A percentile compares a stretch with the other conserved stretches of the same genome.
Conservation (phyloP, 257 asterid species). For the Solanum okadae region DNA sequence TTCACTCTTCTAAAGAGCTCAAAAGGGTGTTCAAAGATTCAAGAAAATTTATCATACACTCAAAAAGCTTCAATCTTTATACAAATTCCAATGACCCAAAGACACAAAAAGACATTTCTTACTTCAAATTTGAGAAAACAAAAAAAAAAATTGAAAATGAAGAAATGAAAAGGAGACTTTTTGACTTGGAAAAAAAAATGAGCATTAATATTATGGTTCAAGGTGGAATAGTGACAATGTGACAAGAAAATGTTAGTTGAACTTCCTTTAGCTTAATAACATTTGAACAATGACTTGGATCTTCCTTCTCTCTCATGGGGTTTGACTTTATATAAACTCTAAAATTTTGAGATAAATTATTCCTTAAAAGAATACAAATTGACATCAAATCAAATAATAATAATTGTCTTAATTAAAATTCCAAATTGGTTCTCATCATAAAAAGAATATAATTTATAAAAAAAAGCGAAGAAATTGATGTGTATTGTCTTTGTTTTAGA, state of each 20-base stretch:
- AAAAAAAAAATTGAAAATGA: neutral
- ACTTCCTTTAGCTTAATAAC: conserved; percentile 35
- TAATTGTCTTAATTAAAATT: neutral
- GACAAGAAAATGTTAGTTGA: conserved; percentile 22
- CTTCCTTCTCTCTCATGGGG: conserved; percentile 2
- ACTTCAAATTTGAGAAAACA: neutral
- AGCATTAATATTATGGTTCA: neutral
- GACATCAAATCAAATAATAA: neutral
- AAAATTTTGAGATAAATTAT: neutral
- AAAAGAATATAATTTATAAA: neutral
- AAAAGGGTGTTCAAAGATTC: neutral
- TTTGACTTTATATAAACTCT: neutral
- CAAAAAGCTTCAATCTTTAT: neutral
- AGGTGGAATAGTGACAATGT: neutral
- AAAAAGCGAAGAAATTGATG: neutral
- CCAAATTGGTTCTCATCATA: neutral
- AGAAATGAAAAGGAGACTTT: neutral
- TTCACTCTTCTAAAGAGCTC: neutral
- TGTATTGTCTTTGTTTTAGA: neutral
- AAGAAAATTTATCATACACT: neutral
- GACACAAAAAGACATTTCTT: neutral
- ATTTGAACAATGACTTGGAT: conserved; percentile 72
- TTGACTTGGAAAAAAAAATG: neutral
- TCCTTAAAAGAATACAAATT: neutral
- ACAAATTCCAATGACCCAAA: neutral